Evolutionary conservation across 2,329 filamentous ascomycete species (phyloP).

Genomic region (Fusarium sp.): DNA sequence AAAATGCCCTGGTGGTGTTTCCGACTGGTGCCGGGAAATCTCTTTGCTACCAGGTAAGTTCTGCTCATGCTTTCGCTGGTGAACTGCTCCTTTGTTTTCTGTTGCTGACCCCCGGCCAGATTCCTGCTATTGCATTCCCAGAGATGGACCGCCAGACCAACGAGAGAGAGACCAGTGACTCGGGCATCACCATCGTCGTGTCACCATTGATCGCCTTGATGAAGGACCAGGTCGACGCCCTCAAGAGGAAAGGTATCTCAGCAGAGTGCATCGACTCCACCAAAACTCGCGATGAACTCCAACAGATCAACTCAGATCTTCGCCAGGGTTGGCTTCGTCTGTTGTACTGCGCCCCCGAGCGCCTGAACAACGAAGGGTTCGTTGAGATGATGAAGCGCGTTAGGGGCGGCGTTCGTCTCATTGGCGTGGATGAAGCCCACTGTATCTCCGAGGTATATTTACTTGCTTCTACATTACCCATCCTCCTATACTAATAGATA

Average conservation of each 20-base stretch:
- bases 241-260: conserved; percentile 64
- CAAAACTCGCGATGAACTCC: conserved; percentile 65
- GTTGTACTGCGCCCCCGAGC: conserved; percentile 72
- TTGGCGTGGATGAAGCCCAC: conserved; percentile 73
- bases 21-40: conserved; percentile 67
- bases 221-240: conserved; percentile 73
- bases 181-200: conserved; percentile 70
- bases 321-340: conserved; percentile 65
- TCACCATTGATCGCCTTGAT: conserved; percentile 72
- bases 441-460: conserved; percentile 63
- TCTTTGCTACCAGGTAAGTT: conserved; percentile 62
- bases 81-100: not conserved
- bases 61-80: not conserved
- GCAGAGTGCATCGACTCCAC: conserved; percentile 72
- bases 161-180: conserved; percentile 48
- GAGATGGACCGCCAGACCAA: conserved; percentile 56
- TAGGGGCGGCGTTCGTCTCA: conserved; percentile 68
- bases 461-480: accelerated
- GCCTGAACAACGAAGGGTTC: conserved; percentile 74
- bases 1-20: conserved; percentile 62
- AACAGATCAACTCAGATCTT: conserved; percentile 55
- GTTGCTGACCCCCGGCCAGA: conserved; percentile 47
- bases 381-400: conserved; percentile 69
- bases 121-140: conserved; percentile 64
- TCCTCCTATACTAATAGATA: conserved; percentile 6